Evolutionary conservation across 345 rosid genomes (phyloP), one percentile per base, ranked within the genome.

Genomic region (Raphanus sativus): DNA sequence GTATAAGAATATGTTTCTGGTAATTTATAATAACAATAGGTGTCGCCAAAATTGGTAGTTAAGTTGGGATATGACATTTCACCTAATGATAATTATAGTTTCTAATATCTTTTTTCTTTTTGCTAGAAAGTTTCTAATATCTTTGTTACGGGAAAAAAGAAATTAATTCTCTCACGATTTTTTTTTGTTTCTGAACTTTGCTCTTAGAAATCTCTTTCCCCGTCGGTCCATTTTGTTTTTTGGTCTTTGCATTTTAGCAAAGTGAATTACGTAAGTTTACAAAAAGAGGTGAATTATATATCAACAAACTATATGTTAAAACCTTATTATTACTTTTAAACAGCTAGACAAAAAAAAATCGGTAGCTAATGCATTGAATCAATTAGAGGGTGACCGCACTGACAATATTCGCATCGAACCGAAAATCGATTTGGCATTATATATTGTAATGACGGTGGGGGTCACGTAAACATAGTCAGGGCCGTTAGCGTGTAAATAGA

Each of bases 361-460:
- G 10, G 59, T 6, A 52, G 11, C 60, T 55, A 55, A 55, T 55
- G 60, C 28, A 55, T 55, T 2, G 9, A 55, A 55, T 55, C 28
- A 54, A 16, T 54, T 16, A 52, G 59, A 34, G 40, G 40, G 40
- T 34, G 7, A 34, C 40, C 10, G 40, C 40, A 9, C 40, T 34
- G 40, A 34, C 11, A 7, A 34, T 34, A 7, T 34, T 34, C 7
- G 9, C 10, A 34, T 34, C 34, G 25, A 25, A 38, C 45, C 17
- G 61, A 29, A 77, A 54, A 58, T 13, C 5, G 10, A 56, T 71
- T 71, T 58, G 72, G 72, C 76, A 58, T 56, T 25, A 71, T 65
- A 21, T 71, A 65, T 21, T 29, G 67, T 6, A 40, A 70, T 63
- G 50, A 38, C 2, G 29, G 75, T 77, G 81, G 76, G 80, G 80